A percentile compares a stretch with the other conserved stretches of the same genome.
Conservation (phyloP, 2,329 filamentous ascomycete genomes). For the Nemania diffusa region DNA sequence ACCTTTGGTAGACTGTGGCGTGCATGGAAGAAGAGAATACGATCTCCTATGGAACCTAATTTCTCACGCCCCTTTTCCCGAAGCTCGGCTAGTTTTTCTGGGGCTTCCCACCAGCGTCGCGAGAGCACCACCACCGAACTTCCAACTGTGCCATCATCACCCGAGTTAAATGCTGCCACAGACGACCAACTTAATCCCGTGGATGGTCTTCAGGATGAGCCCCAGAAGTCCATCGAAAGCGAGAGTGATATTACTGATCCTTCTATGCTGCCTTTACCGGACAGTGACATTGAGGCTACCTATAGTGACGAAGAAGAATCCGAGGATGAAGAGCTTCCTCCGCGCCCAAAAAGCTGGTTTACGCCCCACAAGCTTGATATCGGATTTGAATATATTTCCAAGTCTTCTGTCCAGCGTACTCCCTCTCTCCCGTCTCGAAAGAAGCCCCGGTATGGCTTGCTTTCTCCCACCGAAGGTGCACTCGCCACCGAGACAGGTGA, state of each 20-base stretch:
- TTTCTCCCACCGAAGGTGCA: background rate
- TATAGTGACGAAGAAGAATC: conserved; percentile 72
- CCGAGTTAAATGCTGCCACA: conserved; percentile 31
- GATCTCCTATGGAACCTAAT: conserved; percentile 63
- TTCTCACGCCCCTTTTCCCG: conserved; percentile 62
- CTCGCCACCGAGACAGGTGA: background rate
- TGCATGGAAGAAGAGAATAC: conserved; percentile 89
- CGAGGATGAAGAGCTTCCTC: conserved; percentile 51
- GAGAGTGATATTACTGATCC: conserved; percentile 55
- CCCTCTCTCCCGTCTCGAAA: conserved; percentile 44
- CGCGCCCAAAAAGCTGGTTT: conserved; percentile 62
- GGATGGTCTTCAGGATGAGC: conserved; percentile 6
- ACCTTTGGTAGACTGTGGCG: conserved; percentile 92
- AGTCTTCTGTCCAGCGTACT: conserved; percentile 49
- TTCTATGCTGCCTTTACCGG: conserved; percentile 74
- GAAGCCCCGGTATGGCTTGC: conserved; percentile 35
- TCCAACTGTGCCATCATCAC: conserved; percentile 51
- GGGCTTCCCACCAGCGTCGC: conserved; percentile 51
- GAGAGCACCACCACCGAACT: conserved; percentile 54
- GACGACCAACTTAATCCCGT: conserved; percentile 41
- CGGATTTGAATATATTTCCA: conserved; percentile 50
- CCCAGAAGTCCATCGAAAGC: conserved; percentile 10
- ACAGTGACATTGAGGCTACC: conserved; percentile 71
- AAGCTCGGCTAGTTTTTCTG: conserved; percentile 54
- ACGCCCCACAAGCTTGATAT: conserved; percentile 47